These are phyloP conservation scores for Boletus pseudo-olivaceus DNA, from an alignment of 768 basidiomycete species.

Conservation along the genomic window DNA sequence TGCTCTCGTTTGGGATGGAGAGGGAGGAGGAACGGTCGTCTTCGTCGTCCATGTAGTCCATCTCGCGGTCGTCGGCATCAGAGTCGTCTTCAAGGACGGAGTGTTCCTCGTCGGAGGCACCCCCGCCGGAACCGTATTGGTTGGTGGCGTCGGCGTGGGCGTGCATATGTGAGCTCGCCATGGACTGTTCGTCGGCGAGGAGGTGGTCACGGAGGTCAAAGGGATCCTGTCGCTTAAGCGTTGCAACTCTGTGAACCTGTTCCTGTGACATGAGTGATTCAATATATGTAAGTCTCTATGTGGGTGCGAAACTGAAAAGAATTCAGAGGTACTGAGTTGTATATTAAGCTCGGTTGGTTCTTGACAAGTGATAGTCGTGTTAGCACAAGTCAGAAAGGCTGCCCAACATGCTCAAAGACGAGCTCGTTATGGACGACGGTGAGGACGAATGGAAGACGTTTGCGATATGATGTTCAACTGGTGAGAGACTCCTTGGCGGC, in stretches of 20 bases:
- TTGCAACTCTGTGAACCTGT: conserved; percentile 9
- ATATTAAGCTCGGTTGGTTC: not conserved
- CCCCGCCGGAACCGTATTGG: conserved; percentile 28
- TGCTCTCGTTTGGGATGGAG: conserved; percentile 86
- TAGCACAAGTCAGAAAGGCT: not conserved
- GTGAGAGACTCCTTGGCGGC: not conserved
- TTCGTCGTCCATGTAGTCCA: conserved; percentile 68
- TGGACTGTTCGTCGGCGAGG: conserved; percentile 49
- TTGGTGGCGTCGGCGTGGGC: conserved; percentile 47
- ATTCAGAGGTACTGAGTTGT: not conserved
- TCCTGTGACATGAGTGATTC: conserved; percentile 28
- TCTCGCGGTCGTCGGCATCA: conserved; percentile 64
- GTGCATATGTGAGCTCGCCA: conserved; percentile 42
- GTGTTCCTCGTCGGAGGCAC: conserved; percentile 69
- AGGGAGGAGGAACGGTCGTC: conserved; percentile 78
- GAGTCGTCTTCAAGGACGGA: conserved; percentile 86
- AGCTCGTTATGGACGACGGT: conserved; percentile 10
- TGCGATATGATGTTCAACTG: not conserved
- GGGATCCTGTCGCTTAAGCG: conserved; percentile 51
- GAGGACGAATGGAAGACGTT: not conserved
- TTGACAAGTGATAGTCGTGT: not conserved
- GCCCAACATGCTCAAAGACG: conserved; percentile 18
- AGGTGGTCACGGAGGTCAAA: conserved; percentile 72
- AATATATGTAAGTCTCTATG: conserved; percentile 1
- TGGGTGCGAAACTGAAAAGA: conserved; percentile 1